Percentiles rank a stretch among this genome's conserved stretches.
phyloP scores from a whole-genome alignment of 2,329 filamentous ascomycete genomes.

The Diaporthe sp. region DNA sequence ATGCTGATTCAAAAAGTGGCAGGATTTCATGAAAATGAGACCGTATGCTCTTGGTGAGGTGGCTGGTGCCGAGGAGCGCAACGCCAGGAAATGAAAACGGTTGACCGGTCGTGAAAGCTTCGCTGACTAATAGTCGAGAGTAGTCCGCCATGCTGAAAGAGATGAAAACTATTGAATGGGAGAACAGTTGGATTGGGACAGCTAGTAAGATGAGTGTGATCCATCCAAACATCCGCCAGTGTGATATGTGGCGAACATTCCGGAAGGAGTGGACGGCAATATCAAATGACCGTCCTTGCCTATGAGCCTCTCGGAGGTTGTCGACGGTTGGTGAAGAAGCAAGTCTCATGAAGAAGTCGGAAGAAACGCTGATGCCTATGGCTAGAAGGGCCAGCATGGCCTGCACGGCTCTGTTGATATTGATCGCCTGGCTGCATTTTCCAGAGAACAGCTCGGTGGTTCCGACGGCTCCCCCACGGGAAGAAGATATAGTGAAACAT shows the following conservation, averaged over 20 bases:
- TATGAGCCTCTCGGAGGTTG: neutral
- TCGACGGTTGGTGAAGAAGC: neutral
- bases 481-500: neutral
- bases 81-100: neutral
- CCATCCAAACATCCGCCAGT: neutral
- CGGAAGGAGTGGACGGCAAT: neutral
- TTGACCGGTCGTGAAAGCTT: neutral
- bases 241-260: neutral
- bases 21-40: neutral
- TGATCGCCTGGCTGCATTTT: neutral
- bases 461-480: neutral
- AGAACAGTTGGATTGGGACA: neutral
- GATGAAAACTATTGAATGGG: neutral
- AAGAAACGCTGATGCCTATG: neutral
- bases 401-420: neutral
- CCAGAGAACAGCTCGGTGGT: neutral
- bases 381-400: neutral
- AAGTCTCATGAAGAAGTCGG: neutral
- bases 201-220: neutral
- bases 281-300: neutral
- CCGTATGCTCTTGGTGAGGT: too few relatives aligned
- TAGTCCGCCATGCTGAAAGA: neutral
- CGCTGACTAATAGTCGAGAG: neutral
- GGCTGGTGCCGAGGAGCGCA: neutral
- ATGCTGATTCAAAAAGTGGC: neutral